Conservation (phyloP, 176 grass and related monocot species). For the Carex scoparia region DNA sequence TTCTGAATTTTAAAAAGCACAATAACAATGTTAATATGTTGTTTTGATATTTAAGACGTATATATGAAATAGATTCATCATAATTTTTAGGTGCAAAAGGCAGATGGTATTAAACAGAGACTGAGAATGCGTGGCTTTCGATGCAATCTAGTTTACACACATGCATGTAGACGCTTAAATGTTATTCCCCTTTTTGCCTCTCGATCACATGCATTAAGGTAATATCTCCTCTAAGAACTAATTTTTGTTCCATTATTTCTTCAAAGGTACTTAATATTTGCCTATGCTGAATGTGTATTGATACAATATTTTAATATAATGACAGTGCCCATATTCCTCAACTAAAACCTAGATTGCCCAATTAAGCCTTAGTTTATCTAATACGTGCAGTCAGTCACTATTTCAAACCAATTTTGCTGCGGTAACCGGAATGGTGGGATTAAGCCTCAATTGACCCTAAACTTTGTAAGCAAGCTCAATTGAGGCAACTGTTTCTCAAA, state of each 20-base stretch:
- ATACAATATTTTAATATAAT: neutral
- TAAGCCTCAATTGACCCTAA: neutral
- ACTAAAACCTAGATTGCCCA: neutral
- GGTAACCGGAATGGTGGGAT: neutral
- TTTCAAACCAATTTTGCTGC: neutral
- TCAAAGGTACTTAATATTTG: neutral
- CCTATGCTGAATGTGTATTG: neutral
- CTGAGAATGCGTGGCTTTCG: conserved; percentile 90
- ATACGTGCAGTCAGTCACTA: neutral
- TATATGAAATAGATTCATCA: neutral
- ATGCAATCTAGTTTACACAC: conserved; percentile 80
- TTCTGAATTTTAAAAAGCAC: neutral
- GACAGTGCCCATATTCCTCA: neutral
- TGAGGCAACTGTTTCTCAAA: neutral
- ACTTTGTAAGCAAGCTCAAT: neutral
- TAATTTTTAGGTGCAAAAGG: conserved; percentile 51
- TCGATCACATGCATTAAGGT: conserved; percentile 65
- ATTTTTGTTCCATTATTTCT: neutral
- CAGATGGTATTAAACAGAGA: conserved; percentile 56
- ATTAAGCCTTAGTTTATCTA: neutral
- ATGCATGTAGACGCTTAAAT: conserved; percentile 65
- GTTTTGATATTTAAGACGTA: neutral
- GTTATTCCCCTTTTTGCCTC: conserved; percentile 74
- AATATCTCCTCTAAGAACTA: neutral
- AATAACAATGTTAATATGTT: neutral